Base-by-base conservation (phyloP, 225 moss, liverwort and hornwort species). In the Antitrichia curtipendula region DNA sequence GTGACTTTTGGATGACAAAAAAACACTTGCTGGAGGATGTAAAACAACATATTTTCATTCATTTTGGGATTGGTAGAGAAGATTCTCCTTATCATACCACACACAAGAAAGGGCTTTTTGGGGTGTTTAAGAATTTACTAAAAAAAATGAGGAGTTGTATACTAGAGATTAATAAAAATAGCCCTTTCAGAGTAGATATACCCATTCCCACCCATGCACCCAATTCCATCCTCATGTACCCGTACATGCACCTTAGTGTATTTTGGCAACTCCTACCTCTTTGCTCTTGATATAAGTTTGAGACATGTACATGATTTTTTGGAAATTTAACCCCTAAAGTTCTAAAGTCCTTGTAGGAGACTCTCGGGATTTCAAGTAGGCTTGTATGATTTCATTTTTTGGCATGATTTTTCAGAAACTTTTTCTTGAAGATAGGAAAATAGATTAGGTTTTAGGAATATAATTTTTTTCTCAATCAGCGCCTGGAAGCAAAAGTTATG, bases 131-230 rank as follows among this genome's bases (percentile, higher is more conserved):
- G 43, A 45, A 45, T 72, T 72, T 24, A 9, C 16, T 43, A 16
- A 16, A 14, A 13, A 9, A 1, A 27, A 1, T 27, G 16, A 71
- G 0, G 9, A 41, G 16, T 43, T 43, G 16, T 43, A 3, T 43
- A 2, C 9, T 0, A 3, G 0, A 15, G 3, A 70, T 25, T 16
- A 27, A 3, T 0, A 7, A 1, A 38, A 41, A n/a, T n/a, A 14
- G 3, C 3, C 43, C 3, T 9, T 43, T 1, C 2, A 22, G 13
- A 8, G 22, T 13, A 13, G 23, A 24, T 23, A 19, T 66, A 66
- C 3, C 12, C 12, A 22, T 12, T 68, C 4, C 22, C 1, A n/a
- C 12, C 12, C 4, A 2, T 12, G 1, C 4, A 22, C 1, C 2
- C 7, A 38, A 68, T 25, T 40, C 8, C 12, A 8, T 40, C 6